Evolutionary conservation across 2,329 filamentous ascomycete species (phyloP).

Genomic region (Colletotrichum abscissum): DNA sequence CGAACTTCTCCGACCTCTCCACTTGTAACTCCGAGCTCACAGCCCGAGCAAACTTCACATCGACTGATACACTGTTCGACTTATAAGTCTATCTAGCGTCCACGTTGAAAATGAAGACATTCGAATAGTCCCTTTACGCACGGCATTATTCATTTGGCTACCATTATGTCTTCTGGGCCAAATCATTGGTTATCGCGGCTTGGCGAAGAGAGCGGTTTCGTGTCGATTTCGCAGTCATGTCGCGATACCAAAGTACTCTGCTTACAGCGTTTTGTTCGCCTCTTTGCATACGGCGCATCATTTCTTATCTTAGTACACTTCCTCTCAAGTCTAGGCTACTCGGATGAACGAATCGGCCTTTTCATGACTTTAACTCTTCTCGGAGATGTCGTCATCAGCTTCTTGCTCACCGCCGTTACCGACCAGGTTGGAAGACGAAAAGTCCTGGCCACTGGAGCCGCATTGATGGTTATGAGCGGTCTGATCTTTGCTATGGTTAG

Average conservation of each 20-base stretch:
- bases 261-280: constrained; percentile 68
- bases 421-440: constrained; percentile 66
- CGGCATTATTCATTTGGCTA: too few relatives aligned
- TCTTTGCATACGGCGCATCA: constrained; percentile 71
- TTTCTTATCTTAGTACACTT: constrained; percentile 69
- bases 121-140: not conserved
- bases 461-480: constrained; percentile 67
- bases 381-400: constrained; percentile 69
- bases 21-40: constrained; percentile 29
- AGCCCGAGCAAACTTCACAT: not conserved
- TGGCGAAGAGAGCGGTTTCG: constrained; percentile 56
- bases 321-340: constrained; percentile 60
- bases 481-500: constrained; percentile 62
- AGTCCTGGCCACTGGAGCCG: constrained; percentile 65
- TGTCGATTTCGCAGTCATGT: constrained; percentile 52
- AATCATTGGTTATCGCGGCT: constrained; percentile 22
- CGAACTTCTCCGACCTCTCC: constrained; percentile 18
- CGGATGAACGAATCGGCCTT: constrained; percentile 65
- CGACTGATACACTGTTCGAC: not conserved
- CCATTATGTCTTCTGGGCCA: constrained; percentile 15
- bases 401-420: constrained; percentile 68
- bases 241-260: constrained; percentile 68
- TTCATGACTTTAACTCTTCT: constrained; percentile 75
- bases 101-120: not conserved
- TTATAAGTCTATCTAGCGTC: constrained; percentile 4